Base-by-base conservation (phyloP, 2,329 filamentous ascomycete genomes). In the Amphichorda felina region DNA sequence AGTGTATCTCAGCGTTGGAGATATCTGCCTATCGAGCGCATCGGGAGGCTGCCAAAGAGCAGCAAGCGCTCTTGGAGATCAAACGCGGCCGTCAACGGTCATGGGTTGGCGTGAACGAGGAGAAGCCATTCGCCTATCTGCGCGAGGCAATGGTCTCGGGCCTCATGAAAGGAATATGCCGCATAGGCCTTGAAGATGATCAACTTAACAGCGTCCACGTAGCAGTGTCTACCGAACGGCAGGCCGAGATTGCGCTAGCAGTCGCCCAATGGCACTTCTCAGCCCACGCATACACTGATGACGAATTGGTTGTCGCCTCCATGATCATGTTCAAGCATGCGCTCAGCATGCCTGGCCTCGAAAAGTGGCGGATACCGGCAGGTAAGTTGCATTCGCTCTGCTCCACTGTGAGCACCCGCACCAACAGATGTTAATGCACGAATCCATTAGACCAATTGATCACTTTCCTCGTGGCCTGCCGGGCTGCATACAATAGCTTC, bases 401-500 rank as follows among this genome's bases (percentile, higher is more conserved):
- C 11, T n/a, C 5, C 4, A 6, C 21, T 24, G 21, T 10, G 21
- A 24, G 21, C 21, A 24, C 21, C 21, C 21, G 21, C 10, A 10
- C 21, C 6, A 24, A 24, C 21, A 24, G 10, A 10, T 24, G 21
- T 10, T 24, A 10, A 24, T 10, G 21, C 6, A 10, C 21, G 21
- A 24, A 24, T 24, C 21, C 6, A 24, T 10, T 50, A 84, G 86
- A 83, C 47, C 80, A 93, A 55, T 67, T 98, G 19, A 81, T 82
- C 44, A 79, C 75, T 36, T 96, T 94, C 51, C 67, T 96, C 41
- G 72, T 94, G 42, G 87, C 88, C 36, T 91, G 87, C 50, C 81
- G 89, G 41, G 79, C 82, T 33, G 85, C 91, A n/a, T 98, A 98
- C 63, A 96, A 96, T 56, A 82, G 76, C 39, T 94, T 94, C 55